These are phyloP conservation scores for Fraxinus velutina DNA, from an alignment of 305 asterid genomes.

Conservation along the genomic window DNA sequence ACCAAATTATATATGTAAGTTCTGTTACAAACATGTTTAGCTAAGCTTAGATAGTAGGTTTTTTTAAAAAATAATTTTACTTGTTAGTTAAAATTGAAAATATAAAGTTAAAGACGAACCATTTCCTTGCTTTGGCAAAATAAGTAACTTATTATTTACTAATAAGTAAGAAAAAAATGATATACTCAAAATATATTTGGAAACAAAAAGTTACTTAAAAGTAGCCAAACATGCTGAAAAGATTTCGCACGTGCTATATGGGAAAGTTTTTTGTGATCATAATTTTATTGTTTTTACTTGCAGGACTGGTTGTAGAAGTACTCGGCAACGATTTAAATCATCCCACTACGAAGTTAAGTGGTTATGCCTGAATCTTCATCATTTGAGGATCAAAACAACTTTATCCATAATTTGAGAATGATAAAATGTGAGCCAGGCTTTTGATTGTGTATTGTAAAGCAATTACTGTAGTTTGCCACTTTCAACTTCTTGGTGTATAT, in stretches of 20 bases:
- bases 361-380: not conserved
- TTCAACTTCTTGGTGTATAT: not conserved
- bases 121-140: not conserved
- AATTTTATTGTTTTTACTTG: not conserved
- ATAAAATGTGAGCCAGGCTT: not conserved
- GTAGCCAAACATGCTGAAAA: not conserved
- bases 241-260: not conserved
- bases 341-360: not conserved
- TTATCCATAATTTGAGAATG: not conserved
- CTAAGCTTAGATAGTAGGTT: not conserved
- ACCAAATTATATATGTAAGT: constrained; percentile 45
- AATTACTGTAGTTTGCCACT: not conserved
- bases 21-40: not conserved
- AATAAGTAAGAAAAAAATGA: not conserved
- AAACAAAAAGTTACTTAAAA: not conserved
- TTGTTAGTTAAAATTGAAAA: not conserved
- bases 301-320: not conserved
- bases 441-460: not conserved
- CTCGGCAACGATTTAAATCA: not conserved
- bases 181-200: not conserved
- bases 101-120: not conserved
- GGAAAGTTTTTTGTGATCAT: not conserved
- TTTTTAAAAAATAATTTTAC: not conserved
- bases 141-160: not conserved
- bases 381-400: not conserved